Evolutionary conservation across 2,329 filamentous ascomycete species (phyloP).

Genomic region (Helicocarpus griseus): DNA sequence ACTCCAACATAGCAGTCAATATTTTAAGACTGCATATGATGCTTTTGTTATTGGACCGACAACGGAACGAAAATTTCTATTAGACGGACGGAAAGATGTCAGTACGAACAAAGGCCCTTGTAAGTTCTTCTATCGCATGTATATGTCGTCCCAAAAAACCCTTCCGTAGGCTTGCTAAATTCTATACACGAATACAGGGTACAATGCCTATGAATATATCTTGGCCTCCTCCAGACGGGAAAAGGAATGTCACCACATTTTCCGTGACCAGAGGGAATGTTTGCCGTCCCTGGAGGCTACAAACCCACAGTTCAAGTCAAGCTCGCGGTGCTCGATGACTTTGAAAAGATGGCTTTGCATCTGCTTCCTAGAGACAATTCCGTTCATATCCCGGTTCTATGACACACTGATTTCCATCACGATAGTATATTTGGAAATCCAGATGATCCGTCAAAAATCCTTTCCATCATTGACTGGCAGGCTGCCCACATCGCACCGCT

Average conservation of each 20-base stretch:
- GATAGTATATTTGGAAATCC: conserved; percentile 9
- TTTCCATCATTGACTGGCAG: conserved; percentile 33
- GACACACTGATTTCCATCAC: conserved; percentile 5
- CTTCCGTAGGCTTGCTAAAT: not conserved
- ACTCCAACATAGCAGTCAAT: not conserved
- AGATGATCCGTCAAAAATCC: conserved; percentile 24
- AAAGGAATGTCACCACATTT: not conserved
- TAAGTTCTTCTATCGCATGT: not conserved
- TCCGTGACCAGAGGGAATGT: conserved; percentile 4
- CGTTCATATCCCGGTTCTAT: conserved; percentile 3
- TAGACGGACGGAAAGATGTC: conserved; percentile 1
- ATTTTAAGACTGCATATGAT: not conserved
- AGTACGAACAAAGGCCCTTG: conserved; percentile 2
- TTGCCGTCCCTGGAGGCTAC: conserved; percentile 3
- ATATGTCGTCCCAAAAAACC: not conserved
- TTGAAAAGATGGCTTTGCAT: conserved; percentile 4
- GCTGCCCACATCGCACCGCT: conserved; percentile 21
- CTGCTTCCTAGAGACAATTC: conserved; percentile 2
- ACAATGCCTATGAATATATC: not conserved
- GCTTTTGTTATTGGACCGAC: conserved; percentile 4
- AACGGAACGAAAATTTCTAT: not conserved
- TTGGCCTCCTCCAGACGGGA: not conserved
- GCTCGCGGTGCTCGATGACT: not conserved
- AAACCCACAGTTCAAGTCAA: conserved; percentile 3
- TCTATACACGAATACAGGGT: not conserved